These are phyloP conservation scores for Solanum chilense DNA, from an alignment of 257 asterid genomes.

Conservation along the genomic window DNA sequence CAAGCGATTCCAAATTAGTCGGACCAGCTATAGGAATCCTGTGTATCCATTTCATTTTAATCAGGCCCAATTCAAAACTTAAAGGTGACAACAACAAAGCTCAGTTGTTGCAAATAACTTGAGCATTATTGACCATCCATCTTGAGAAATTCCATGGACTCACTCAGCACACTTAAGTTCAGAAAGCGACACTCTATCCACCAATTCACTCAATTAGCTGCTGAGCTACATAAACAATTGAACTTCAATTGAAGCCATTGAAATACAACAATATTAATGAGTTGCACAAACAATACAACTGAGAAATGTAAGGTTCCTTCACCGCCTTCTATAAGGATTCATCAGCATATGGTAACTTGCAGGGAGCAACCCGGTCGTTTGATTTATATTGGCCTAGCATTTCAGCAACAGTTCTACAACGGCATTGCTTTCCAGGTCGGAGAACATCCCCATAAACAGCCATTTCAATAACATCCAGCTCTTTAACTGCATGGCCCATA, in stretches of 20 bases:
- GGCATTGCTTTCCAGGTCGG: conserved; percentile 90
- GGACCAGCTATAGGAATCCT: too few species aligned
- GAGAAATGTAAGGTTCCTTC: neutral
- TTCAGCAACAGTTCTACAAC: conserved; percentile 86
- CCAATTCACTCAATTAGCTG: neutral
- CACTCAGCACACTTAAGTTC: neutral
- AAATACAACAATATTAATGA: neutral
- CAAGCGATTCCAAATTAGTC: too few species aligned
- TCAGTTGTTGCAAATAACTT: neutral
- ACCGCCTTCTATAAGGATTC: conserved; percentile 6
- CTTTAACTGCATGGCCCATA: conserved; percentile 45
- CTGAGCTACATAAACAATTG: neutral
- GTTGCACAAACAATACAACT: neutral
- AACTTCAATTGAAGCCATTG: neutral
- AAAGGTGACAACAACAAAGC: neutral
- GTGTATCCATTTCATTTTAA: too few species aligned
- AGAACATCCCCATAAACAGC: conserved; percentile 88
- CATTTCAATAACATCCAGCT: conserved; percentile 80
- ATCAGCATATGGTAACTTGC: conserved; percentile 46
- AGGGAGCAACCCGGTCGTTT: conserved; percentile 50
- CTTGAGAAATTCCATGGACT: neutral
- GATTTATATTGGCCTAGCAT: conserved; percentile 69
- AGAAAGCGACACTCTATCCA: neutral
- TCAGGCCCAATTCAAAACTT: too few species aligned
- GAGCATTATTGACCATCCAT: neutral